Evolutionary conservation across 148 eudicot species (phyloP), one percentile per base, ranked within the genome.

Genomic region (Rhododendron kiyosumense): DNA sequence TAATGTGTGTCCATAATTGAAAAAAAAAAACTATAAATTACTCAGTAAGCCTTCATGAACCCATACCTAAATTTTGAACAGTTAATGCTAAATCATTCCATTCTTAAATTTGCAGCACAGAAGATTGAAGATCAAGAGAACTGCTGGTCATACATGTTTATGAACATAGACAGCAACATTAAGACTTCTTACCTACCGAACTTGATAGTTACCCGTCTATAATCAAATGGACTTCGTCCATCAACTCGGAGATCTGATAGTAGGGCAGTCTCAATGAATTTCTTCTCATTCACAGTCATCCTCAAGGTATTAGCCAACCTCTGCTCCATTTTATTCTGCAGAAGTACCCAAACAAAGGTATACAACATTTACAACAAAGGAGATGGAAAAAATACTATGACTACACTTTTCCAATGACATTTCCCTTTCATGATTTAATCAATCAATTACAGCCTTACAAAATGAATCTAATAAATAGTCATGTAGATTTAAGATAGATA

Each of bases 231-330:
- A 82, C 93, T 88, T 12, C 99, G 91, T 3, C 97, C 99, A 90
- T 96, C 99, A 87, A 93, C 89, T 90, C 99, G 88, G 28, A 94
- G 91, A 80, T 94, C 95, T 1, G 94, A 90, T 65, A 88, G 89
- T 77, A 96, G 89, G 18, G 98, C 93, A 57, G 94, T 90, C 90
- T 95, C 93, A 32, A 96, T 95, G 77, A 96, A 96, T 59, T 93
- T 92, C 90, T 93, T 93, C 92, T 96, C 99, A 88, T 96, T 96
- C 81, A 94, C 87, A 32, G 96, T 92, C 94, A 96, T 94, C 74
- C 91, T 91, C 92, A 90, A 94, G n/a, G 93, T 78, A 92, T 90
- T 95, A 41, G 95, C 95, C 84, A 94, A 85, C 86, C 99, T 90
- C 80, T 94, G 96, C 91, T 96, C 99, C 99, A 93, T 93, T 52